phyloP scores from a whole-genome alignment of 192 early-diverging fungal species.

The Gonapodya prolifera region DNA sequence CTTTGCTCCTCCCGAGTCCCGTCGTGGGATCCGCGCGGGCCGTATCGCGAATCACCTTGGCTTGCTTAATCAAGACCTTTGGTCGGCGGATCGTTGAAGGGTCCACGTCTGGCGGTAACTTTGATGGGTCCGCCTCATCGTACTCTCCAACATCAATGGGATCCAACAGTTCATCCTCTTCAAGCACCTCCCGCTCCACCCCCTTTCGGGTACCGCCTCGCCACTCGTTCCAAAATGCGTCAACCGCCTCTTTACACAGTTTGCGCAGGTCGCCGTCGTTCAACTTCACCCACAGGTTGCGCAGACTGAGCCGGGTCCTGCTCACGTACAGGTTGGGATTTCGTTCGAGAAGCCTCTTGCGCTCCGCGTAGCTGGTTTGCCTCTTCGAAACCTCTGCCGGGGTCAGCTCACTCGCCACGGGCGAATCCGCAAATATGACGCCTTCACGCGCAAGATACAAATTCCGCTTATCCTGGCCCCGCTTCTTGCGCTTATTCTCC shows the following conservation, averaged over 20 bases:
- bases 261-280: constrained; percentile 57
- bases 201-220: constrained; percentile 16
- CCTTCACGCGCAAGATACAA: constrained; percentile 86
- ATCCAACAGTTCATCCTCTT: constrained; percentile 26
- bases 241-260: constrained; percentile 18
- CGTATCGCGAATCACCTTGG: constrained; percentile 67
- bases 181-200: constrained; percentile 40
- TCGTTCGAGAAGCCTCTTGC: constrained; percentile 63
- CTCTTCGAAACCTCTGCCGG: constrained; percentile 72
- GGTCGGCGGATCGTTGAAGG: constrained; percentile 50
- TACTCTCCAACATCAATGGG: constrained; percentile 39
- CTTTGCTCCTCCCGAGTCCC: constrained; percentile 57
- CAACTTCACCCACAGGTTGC: constrained; percentile 64
- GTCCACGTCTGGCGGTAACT: constrained; percentile 45
- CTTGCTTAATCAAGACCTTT: constrained; percentile 47
- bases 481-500: constrained; percentile 40
- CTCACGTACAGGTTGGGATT: constrained; percentile 86
- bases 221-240: constrained; percentile 37
- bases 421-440: constrained; percentile 73
- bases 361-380: constrained; percentile 62
- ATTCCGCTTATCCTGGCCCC: constrained; percentile 67
- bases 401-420: constrained; percentile 53
- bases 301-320: constrained; percentile 75
- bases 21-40: constrained; percentile 66
- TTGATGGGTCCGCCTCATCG: constrained; percentile 24